A percentile compares a stretch with the other conserved stretches of the same genome.
These are phyloP conservation scores for Canavalia ensiformis DNA, from an alignment of 306 rosid species.

Conservation along the genomic window DNA sequence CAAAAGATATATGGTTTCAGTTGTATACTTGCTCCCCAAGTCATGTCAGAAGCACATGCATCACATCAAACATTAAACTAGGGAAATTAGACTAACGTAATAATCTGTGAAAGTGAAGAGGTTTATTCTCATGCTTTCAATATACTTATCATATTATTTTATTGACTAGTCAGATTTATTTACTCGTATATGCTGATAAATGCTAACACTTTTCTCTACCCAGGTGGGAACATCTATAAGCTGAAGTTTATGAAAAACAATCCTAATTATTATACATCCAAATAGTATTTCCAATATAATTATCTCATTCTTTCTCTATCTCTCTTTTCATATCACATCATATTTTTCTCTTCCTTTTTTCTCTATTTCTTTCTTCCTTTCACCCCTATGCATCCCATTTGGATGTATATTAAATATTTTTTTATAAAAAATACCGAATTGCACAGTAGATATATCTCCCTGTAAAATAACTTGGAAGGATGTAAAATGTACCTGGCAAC, in stretches of 20 bases:
- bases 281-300: too few species aligned
- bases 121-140: background rate
- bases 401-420: too few species aligned
- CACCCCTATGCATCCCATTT: too few species aligned
- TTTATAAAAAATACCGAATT: background rate
- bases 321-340: too few species aligned
- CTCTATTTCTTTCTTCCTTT: too few species aligned
- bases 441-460: background rate
- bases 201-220: background rate
- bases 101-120: conserved; percentile 14
- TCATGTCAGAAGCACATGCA: conserved; percentile 30
- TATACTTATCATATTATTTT: background rate
- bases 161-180: conserved; percentile 8
- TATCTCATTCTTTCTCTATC: too few species aligned
- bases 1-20: background rate
- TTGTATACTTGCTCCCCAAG: background rate
- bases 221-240: background rate
- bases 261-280: too few species aligned
- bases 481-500: conserved; percentile 74
- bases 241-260: background rate
- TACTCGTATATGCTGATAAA: background rate
- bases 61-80: conserved; percentile 18
- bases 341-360: too few species aligned
- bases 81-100: conserved; percentile 5
- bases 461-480: conserved; percentile 27